Evolutionary conservation across 805 yeast species (phyloP).

Genomic region (Starmerella ratchasimensis): DNA sequence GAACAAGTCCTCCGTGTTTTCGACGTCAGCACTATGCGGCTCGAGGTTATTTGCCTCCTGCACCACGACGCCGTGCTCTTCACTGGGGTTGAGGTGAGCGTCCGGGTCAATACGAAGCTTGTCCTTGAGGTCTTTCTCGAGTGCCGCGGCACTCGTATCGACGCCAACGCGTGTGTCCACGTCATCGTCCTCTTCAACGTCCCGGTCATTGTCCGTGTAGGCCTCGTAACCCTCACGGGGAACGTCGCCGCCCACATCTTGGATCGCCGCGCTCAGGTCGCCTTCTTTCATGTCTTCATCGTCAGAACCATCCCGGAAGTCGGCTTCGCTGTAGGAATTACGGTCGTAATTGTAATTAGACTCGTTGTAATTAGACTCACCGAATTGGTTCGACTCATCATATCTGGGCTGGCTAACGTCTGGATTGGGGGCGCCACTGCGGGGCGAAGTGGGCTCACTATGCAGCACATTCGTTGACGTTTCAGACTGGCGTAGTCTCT

Average conservation of each 20-base stretch:
- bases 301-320: too few relatives aligned
- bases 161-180: background rate
- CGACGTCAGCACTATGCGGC: slow-evolving; percentile 4
- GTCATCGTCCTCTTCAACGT: background rate
- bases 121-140: slow-evolving; percentile 3
- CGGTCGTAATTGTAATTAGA: too few relatives aligned
- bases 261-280: background rate
- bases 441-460: too few relatives aligned
- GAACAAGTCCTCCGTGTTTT: background rate
- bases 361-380: too few relatives aligned
- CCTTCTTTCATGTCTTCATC: too few relatives aligned
- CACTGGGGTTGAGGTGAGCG: slow-evolving; percentile 5
- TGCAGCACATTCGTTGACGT: too few relatives aligned
- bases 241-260: background rate
- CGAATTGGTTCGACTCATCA: too few relatives aligned
- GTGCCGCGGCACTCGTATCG: background rate
- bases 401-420: too few relatives aligned
- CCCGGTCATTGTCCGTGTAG: background rate
- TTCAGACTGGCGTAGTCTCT: too few relatives aligned
- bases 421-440: too few relatives aligned
- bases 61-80: slow-evolving; percentile 5
- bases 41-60: slow-evolving; percentile 1
- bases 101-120: slow-evolving; percentile 5
- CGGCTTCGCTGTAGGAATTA: too few relatives aligned
- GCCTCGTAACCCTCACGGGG: background rate